Percentiles rank a stretch among this genome's conserved stretches.
phyloP scores from a whole-genome alignment of 371 early-diverging fungal genomes.

The Mucor sp. region DNA sequence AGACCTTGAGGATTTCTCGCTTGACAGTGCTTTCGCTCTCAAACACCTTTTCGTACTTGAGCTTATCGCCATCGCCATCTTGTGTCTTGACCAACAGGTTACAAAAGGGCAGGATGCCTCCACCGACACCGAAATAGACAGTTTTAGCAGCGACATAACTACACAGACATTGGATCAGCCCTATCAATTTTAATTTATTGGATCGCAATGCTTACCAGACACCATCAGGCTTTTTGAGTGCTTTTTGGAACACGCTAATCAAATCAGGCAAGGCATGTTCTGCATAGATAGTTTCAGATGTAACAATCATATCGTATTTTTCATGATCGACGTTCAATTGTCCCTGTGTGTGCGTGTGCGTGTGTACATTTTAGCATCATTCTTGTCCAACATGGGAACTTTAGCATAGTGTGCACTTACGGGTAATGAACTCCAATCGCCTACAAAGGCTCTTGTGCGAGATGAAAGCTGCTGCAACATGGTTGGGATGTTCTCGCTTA shows the following conservation, averaged over 20 bases:
- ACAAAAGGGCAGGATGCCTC: slow-evolving; percentile 75
- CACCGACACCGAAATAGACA: slow-evolving; percentile 91
- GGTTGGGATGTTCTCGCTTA: slow-evolving; percentile 36
- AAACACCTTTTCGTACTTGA: slow-evolving; percentile 62
- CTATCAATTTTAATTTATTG: neutral
- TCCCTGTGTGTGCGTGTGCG: slow-evolving; percentile 6
- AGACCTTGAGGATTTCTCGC: slow-evolving; percentile 78
- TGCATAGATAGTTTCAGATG: slow-evolving; percentile 94
- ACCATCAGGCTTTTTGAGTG: slow-evolving; percentile 65
- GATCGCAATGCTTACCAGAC: slow-evolving; percentile 62
- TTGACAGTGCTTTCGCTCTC: slow-evolving; percentile 70
- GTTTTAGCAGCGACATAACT: slow-evolving; percentile 91
- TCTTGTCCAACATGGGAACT: neutral
- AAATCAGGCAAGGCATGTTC: slow-evolving; percentile 64
- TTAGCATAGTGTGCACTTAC: slow-evolving; percentile 16
- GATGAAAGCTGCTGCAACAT: slow-evolving; percentile 40
- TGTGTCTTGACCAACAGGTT: slow-evolving; percentile 37
- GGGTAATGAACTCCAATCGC: slow-evolving; percentile 72
- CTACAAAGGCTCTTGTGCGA: slow-evolving; percentile 65
- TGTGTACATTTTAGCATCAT: neutral
- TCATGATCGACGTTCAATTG: slow-evolving; percentile 40
- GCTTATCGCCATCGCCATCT: slow-evolving; percentile 58
- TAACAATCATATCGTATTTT: slow-evolving; percentile 83
- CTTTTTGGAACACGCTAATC: slow-evolving; percentile 63
- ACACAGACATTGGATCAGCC: neutral